Evolutionary conservation across 768 basidiomycete species (phyloP).

Genomic region (Serendipita sp.): DNA sequence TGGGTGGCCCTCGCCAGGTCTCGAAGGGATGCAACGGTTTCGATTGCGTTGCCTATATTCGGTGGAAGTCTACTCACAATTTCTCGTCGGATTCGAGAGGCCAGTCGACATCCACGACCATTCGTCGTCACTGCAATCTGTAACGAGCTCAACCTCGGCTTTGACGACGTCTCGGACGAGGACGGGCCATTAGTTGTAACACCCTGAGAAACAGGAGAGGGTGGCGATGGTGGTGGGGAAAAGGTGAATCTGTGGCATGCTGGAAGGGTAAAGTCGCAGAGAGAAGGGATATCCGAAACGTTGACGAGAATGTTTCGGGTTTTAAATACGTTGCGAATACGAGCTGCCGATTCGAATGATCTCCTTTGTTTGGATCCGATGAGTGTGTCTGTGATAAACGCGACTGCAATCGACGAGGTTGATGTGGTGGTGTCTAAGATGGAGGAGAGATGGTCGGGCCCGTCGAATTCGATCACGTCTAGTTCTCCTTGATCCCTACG

Average conservation of each 20-base stretch:
- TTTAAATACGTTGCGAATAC: slow-evolving; percentile 40
- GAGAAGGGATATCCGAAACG: slow-evolving; percentile 67
- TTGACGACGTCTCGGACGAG: slow-evolving; percentile 8
- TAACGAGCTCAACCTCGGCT: slow-evolving; percentile 11
- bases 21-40: slow-evolving; percentile 56
- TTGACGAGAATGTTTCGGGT: slow-evolving; percentile 58
- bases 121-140: slow-evolving; percentile 78
- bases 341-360: slow-evolving; percentile 35
- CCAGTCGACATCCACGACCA: slow-evolving; percentile 76
- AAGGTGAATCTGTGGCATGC: slow-evolving; percentile 69
- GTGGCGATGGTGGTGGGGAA: slow-evolving; percentile 10
- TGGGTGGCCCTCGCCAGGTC: slow-evolving; percentile 20
- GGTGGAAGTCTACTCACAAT: slow-evolving; percentile 59
- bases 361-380: slow-evolving; percentile 26
- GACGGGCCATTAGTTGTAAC: not conserved
- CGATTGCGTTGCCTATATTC: slow-evolving; percentile 58
- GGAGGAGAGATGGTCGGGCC: slow-evolving; percentile 24
- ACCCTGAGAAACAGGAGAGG: not conserved
- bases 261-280: slow-evolving; percentile 83
- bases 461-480: slow-evolving; percentile 38
- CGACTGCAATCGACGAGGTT: slow-evolving; percentile 22
- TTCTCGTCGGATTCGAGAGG: slow-evolving; percentile 63
- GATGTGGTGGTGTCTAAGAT: not conserved
- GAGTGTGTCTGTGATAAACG: slow-evolving; percentile 67
- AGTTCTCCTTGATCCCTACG: slow-evolving; percentile 41